Evolutionary conservation across 2,329 filamentous ascomycete species (phyloP).

Genomic region (Aplosporella prunicola): DNA sequence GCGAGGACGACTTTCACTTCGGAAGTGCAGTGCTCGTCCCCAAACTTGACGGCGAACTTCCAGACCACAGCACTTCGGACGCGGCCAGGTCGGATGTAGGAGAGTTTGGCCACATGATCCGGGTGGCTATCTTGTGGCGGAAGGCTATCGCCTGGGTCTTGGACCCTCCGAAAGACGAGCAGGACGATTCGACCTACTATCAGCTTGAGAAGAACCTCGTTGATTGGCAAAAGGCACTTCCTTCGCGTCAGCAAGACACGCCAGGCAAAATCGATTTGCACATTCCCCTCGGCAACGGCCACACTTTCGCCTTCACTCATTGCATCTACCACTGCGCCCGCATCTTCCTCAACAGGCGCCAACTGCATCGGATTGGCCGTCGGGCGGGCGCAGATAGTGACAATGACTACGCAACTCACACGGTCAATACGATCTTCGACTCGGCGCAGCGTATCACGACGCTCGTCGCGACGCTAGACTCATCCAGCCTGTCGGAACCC

Average conservation of each 20-base stretch:
- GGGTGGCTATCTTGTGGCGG: slow-evolving; percentile 3
- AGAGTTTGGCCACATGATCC: slow-evolving; percentile 8
- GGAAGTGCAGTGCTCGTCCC: slow-evolving; percentile 1
- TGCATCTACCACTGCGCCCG: slow-evolving; percentile 4
- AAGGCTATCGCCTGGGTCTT: slow-evolving; percentile 3
- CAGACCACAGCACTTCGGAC: not conserved
- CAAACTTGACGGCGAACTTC: not conserved
- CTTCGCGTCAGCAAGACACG: slow-evolving; percentile 4
- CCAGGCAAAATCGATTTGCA: slow-evolving; percentile 9
- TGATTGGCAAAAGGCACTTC: slow-evolving; percentile 1
- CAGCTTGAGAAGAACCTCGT: not conserved
- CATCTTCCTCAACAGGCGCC: slow-evolving; percentile 4
- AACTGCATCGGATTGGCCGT: slow-evolving; percentile 6
- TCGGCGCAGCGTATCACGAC: slow-evolving; percentile 4
- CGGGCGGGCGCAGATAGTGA: slow-evolving; percentile 1
- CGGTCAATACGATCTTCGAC: not conserved
- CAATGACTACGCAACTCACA: not conserved
- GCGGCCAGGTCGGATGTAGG: slow-evolving; percentile 1
- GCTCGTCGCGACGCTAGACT: slow-evolving; percentile 2
- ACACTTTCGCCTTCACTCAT: slow-evolving; percentile 6
- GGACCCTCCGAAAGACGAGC: slow-evolving; percentile 4
- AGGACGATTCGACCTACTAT: slow-evolving; percentile 4
- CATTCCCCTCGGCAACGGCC: slow-evolving; percentile 7
- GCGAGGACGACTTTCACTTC: slow-evolving; percentile 7
- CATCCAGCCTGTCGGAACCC: not conserved